phyloP scores from a whole-genome alignment of 2,329 filamentous ascomycete species.

The Fusarium nanum region DNA sequence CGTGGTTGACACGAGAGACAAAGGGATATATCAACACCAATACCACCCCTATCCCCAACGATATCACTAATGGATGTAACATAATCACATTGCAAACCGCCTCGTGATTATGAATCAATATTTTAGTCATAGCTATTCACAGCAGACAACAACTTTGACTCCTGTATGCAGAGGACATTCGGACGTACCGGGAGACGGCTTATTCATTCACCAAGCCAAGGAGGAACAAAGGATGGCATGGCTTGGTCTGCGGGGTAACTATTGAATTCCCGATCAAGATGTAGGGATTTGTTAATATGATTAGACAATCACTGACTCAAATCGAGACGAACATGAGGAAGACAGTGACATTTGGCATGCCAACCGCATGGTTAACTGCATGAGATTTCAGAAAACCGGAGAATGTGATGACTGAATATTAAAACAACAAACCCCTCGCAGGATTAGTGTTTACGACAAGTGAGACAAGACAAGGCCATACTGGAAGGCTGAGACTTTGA shows the following conservation, averaged over 20 bases:
- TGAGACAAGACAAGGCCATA: conserved; percentile 15
- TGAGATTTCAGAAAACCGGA: not conserved
- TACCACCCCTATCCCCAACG: too few species aligned
- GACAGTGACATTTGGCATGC: conserved; percentile 1
- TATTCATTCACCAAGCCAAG: not conserved
- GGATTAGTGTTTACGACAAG: not conserved
- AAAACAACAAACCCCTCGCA: not conserved
- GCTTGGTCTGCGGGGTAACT: conserved; percentile 14
- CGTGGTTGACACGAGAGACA: conserved; percentile 2
- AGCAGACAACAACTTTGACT: not conserved
- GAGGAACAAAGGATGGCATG: conserved; percentile 26
- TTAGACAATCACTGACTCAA: not conserved
- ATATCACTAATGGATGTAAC: not conserved
- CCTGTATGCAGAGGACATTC: not conserved
- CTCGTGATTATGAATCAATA: not conserved
- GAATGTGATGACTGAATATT: not conserved
- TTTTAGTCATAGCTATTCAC: not conserved
- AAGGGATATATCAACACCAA: not conserved
- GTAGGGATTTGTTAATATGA: not conserved
- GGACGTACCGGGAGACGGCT: not conserved
- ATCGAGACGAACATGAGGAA: not conserved
- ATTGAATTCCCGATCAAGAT: conserved; percentile 14
- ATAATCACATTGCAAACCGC: conserved; percentile 15
- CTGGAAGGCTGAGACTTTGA: not conserved
- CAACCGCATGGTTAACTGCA: conserved; percentile 1